Evolutionary conservation across 768 basidiomycete species (phyloP).

Genomic region (Epithele typhae): DNA sequence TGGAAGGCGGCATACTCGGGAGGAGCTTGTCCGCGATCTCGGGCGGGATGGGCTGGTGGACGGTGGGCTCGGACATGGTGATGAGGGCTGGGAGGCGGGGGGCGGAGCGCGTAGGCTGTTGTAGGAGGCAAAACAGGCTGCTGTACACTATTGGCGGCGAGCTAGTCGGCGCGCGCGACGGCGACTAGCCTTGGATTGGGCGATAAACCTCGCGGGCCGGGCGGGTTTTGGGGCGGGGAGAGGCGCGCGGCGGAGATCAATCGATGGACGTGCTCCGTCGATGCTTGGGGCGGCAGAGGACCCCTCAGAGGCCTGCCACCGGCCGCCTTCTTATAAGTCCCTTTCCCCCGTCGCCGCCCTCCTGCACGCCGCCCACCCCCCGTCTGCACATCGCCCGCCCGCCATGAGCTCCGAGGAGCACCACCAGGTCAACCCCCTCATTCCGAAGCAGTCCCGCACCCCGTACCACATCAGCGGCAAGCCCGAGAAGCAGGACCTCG

Average conservation of each 20-base stretch:
- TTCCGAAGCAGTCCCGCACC: constrained; percentile 42
- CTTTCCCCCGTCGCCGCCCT: neutral
- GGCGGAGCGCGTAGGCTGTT: too few species aligned
- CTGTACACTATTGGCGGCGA: too few species aligned
- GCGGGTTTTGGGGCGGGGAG: too few species aligned
- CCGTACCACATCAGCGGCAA: constrained; percentile 34
- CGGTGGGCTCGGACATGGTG: constrained; percentile 9
- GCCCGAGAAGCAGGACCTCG: constrained; percentile 46
- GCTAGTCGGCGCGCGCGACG: too few species aligned
- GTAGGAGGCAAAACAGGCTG: too few species aligned
- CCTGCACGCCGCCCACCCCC: neutral
- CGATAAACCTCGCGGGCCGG: too few species aligned
- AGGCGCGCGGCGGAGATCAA: constrained; percentile 13
- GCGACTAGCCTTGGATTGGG: too few species aligned
- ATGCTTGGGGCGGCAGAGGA: too few species aligned
- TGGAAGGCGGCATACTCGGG: constrained; percentile 65
- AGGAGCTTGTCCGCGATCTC: constrained; percentile 54
- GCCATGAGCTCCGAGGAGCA: constrained; percentile 14
- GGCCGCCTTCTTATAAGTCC: neutral
- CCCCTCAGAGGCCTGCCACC: neutral
- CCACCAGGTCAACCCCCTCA: constrained; percentile 15
- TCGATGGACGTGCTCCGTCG: too few species aligned
- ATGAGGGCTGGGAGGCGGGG: too few species aligned
- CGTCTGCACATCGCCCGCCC: neutral
- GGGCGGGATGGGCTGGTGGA: constrained; percentile 56